phyloP scores from a whole-genome alignment of 371 early-diverging fungal genomes.

The Enterocytospora artemiae region DNA sequence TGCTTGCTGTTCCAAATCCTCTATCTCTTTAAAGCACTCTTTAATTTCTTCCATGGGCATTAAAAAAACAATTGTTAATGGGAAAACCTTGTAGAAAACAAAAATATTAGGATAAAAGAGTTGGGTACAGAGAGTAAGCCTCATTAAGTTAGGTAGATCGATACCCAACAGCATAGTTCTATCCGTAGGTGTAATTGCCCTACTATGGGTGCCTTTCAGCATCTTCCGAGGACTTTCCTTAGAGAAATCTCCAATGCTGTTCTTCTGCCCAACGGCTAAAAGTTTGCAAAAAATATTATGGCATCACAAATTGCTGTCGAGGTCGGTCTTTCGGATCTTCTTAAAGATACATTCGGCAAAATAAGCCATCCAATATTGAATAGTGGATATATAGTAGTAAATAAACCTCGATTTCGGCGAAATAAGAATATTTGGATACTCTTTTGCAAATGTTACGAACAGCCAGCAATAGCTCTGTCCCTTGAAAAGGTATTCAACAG shows the following conservation, averaged over 20 bases:
- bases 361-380: neutral
- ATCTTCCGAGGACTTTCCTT: conserved; percentile 56
- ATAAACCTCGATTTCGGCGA: neutral
- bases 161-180: conserved; percentile 55
- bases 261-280: conserved; percentile 38
- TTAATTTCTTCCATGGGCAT: neutral
- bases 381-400: neutral
- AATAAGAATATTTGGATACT: neutral
- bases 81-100: neutral
- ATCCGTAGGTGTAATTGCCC: conserved; percentile 34
- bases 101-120: conserved; percentile 3
- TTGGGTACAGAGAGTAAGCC: conserved; percentile 54
- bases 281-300: conserved; percentile 6
- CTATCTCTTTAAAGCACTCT: neutral
- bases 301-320: no score
- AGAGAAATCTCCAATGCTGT: conserved; percentile 50
- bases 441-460: neutral
- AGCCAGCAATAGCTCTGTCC: no score
- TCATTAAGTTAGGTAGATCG: conserved; percentile 54
- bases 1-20: neutral
- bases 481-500: no score
- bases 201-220: conserved; percentile 43
- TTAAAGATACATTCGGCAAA: neutral
- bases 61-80: neutral
- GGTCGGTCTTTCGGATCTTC: no score